These are phyloP conservation scores for Mycena sanguinolenta DNA, from an alignment of 768 basidiomycete species.

Conservation along the genomic window DNA sequence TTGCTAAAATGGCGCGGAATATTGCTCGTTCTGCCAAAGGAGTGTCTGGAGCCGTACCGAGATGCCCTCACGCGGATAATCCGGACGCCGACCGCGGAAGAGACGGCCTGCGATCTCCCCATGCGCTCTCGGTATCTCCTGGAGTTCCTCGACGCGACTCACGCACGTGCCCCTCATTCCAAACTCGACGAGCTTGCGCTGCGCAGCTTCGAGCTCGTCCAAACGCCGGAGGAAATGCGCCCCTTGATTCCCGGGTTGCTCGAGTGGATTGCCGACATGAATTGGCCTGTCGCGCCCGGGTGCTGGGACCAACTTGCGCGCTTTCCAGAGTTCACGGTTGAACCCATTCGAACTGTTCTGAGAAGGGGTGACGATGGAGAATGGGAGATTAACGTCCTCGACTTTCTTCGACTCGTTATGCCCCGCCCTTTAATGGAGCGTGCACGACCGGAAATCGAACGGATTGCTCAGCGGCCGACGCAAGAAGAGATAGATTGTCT, in stretches of 20 bases:
- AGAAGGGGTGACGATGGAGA: conserved; percentile 12
- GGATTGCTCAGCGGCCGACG: conserved; percentile 17
- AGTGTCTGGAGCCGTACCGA: conserved; percentile 1
- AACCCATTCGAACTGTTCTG: conserved; percentile 22
- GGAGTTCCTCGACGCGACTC: conserved; percentile 10
- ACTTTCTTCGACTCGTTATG: background rate
- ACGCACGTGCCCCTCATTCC: conserved; percentile 13
- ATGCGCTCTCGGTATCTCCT: background rate
- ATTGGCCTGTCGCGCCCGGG: conserved; percentile 13
- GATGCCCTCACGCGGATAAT: background rate
- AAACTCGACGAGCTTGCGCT: conserved; percentile 15
- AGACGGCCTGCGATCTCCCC: background rate
- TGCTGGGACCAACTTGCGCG: conserved; percentile 18
- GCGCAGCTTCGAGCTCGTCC: conserved; percentile 17
- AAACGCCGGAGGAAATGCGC: conserved; percentile 21
- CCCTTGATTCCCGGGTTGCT: conserved; percentile 17
- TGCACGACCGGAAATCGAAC: conserved; percentile 12
- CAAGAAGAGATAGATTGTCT: conserved; percentile 16
- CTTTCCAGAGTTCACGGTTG: conserved; percentile 15
- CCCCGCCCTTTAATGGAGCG: background rate
- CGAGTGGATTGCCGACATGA: conserved; percentile 17
- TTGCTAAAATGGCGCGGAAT: background rate
- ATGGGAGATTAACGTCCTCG: conserved; percentile 1
- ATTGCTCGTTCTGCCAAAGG: background rate
- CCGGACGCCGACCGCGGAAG: background rate